phyloP scores from a whole-genome alignment of 306 rosid genomes.

The Bauhinia variegata region DNA sequence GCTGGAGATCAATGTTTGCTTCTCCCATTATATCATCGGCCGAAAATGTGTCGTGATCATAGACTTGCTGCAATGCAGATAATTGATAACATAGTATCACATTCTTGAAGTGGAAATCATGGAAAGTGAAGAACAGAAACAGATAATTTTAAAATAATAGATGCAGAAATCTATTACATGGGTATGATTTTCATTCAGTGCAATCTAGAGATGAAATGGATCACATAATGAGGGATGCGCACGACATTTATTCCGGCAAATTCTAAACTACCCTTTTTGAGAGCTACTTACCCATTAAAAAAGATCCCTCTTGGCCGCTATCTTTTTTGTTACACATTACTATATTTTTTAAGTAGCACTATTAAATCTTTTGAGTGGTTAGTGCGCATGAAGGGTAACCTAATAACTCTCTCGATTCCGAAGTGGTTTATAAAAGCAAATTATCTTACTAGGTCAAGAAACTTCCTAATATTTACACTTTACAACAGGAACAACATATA shows the following conservation, averaged over 20 bases:
- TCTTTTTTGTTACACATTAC: no score
- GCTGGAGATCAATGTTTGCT: constrained; percentile 94
- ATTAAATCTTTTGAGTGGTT: no score
- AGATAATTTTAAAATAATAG: background rate
- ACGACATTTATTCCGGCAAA: no score
- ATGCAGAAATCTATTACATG: background rate
- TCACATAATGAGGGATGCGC: background rate
- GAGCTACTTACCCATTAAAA: no score
- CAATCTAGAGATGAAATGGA: background rate
- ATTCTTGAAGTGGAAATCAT: constrained; percentile 2
- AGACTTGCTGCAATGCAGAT: constrained; percentile 71
- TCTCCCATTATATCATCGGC: constrained; percentile 99
- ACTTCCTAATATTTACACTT: background rate
- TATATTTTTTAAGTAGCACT: no score
- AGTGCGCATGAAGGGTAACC: no score
- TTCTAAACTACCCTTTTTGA: no score
- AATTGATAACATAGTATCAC: constrained; percentile 20
- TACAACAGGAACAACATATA: background rate
- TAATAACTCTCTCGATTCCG: no score
- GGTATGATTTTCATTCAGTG: constrained; percentile 14
- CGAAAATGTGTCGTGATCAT: constrained; percentile 85
- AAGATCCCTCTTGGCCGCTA: no score
- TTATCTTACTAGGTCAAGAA: background rate
- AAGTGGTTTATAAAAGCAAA: no score
- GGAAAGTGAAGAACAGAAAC: no score